Evolutionary conservation across 495 filamentous ascomycete genomes (phyloP).

Genomic region (Glonium stellatum): DNA sequence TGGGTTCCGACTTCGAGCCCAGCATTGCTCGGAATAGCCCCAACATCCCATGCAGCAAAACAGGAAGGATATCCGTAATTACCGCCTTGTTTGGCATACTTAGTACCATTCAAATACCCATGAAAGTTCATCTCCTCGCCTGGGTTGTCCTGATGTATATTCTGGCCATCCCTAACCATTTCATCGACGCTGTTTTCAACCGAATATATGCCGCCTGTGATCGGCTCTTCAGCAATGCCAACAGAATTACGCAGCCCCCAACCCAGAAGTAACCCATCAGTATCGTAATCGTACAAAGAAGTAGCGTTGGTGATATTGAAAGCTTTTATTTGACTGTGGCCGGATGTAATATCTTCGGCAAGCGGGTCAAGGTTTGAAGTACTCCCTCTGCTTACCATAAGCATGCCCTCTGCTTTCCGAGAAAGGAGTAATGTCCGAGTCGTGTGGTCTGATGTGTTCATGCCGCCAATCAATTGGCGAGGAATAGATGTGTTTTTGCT

Average conservation of each 20-base stretch:
- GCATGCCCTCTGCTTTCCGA: slow-evolving; percentile 41
- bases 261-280: slow-evolving; percentile 52
- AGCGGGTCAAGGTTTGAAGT: slow-evolving; percentile 51
- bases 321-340: slow-evolving; percentile 57
- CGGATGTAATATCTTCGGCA: slow-evolving; percentile 42
- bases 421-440: slow-evolving; percentile 58
- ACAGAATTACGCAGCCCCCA: slow-evolving; percentile 70
- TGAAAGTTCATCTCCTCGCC: slow-evolving; percentile 70
- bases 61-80: slow-evolving; percentile 69
- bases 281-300: slow-evolving; percentile 39
- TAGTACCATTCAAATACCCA: slow-evolving; percentile 49
- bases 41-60: slow-evolving; percentile 54
- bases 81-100: slow-evolving; percentile 36
- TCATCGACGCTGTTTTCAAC: slow-evolving; percentile 70
- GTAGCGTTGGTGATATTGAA: slow-evolving; percentile 50
- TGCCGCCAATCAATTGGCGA: slow-evolving; percentile 47
- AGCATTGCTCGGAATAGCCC: slow-evolving; percentile 42
- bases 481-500: slow-evolving; percentile 40
- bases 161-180: slow-evolving; percentile 47
- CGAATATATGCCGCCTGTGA: slow-evolving; percentile 51
- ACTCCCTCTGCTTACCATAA: slow-evolving; percentile 61
- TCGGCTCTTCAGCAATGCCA: slow-evolving; percentile 54
- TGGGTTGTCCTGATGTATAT: slow-evolving; percentile 65
- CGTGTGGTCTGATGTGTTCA: slow-evolving; percentile 49
- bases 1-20: slow-evolving; percentile 45